A percentile compares a stretch with the other conserved stretches of the same genome.
These are phyloP conservation scores for Tylopilus intermedius DNA, from an alignment of 768 basidiomycete genomes.

Conservation along the genomic window DNA sequence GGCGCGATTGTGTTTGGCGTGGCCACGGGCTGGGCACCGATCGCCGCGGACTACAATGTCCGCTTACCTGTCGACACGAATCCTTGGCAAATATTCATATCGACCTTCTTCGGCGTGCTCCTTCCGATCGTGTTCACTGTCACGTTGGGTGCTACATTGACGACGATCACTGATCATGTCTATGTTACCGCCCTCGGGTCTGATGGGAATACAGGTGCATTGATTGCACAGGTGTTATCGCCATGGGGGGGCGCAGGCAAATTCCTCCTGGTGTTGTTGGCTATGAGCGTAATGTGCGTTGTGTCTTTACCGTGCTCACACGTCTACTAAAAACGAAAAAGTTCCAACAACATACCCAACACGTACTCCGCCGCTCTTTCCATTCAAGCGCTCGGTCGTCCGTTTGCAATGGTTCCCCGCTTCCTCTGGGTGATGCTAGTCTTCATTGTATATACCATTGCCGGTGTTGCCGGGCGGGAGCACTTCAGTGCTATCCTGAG, in stretches of 20 bases:
- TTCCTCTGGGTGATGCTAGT: conserved; percentile 42
- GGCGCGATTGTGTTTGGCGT: too few relatives aligned
- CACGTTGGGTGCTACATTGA: too few relatives aligned
- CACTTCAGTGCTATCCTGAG: conserved; percentile 41
- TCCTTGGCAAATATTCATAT: too few relatives aligned
- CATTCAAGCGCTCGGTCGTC: conserved; percentile 41
- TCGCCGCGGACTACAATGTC: too few relatives aligned
- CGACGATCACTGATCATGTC: conserved; percentile 28
- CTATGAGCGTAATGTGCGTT: conserved; percentile 40
- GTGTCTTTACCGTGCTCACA: not conserved
- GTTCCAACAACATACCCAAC: conserved; percentile 39
- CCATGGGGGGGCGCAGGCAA: conserved; percentile 42
- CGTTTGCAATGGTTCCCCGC: conserved; percentile 40
- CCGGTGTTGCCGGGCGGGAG: conserved; percentile 39
- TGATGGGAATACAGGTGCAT: conserved; percentile 39
- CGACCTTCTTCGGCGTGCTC: too few relatives aligned
- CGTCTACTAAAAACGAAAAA: conserved; percentile 4
- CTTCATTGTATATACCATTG: conserved; percentile 36
- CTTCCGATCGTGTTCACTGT: too few relatives aligned
- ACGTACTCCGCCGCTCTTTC: conserved; percentile 46
- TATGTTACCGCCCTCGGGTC: conserved; percentile 38
- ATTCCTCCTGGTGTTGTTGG: conserved; percentile 38
- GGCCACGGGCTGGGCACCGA: too few relatives aligned
- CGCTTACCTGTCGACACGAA: too few relatives aligned
- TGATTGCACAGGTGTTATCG: conserved; percentile 40